Evolutionary conservation across 352 stramenopile species (phyloP), one percentile per base, ranked within the genome.

Genomic region (Pythium apleroticum): DNA sequence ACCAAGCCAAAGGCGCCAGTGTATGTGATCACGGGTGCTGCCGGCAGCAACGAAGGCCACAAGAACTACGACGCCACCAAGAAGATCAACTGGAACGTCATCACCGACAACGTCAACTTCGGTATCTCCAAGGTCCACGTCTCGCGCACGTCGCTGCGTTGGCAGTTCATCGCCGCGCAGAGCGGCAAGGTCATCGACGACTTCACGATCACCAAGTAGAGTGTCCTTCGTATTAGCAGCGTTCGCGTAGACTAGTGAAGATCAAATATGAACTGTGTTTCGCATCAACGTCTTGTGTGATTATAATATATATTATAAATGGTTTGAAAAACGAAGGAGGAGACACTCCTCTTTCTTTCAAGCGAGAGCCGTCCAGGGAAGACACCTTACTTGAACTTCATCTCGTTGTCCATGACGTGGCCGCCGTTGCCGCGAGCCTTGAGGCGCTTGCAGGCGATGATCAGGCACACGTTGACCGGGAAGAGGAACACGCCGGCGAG

Each of bases 311-410:
- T 50, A 22, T 50, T 50, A 22, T 50, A 28, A 3, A 28, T 24
- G 19, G 28, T 50, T 27, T 50, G 33, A 39, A 39, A 39, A 39
- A 39, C 11, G 33, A n/a, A n/a, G n/a, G n/a, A n/a, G n/a, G 30
- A 33, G 30, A 33, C 30, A 33, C 30, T 33, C 30, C 30, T 33
- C 30, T 33, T 33, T 33, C 30, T 3, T 33, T 15, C 33, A 39
- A 15, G 33, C 14, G 33, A 9, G 33, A 39, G 7, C 10, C n/a
- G n/a, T n/a, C n/a, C n/a, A n/a, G n/a, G n/a, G n/a, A n/a, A n/a
- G n/a, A n/a, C n/a, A n/a, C 33, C 11, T 37, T 70, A 88, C 65
- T 88, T 85, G 63, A 88, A 88, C 54, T 87, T 86, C 66, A 86
- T 75, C 57, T 83, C 76, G 25, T 75, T 74, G 57, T 86, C 77